phyloP scores from a whole-genome alignment of 805 yeast species.

The Teunomyces stri region DNA sequence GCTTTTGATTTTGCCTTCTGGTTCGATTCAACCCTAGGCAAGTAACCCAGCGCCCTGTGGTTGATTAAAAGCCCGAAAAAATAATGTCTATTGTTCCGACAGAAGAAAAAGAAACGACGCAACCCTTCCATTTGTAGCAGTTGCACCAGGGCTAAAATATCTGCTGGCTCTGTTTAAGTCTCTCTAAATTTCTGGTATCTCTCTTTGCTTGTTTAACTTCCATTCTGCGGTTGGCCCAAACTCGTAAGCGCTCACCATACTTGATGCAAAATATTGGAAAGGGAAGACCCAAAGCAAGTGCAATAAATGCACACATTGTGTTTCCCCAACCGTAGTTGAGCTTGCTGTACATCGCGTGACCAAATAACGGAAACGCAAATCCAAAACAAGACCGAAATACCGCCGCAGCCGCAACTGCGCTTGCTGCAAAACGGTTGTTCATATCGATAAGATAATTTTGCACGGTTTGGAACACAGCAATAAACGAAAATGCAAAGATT shows the following conservation, averaged over 20 bases:
- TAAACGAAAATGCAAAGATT: slow-evolving; percentile 35
- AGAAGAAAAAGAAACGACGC: background rate
- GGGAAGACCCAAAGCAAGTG: slow-evolving; percentile 34
- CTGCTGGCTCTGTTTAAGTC: slow-evolving; percentile 5
- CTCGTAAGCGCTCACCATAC: slow-evolving; percentile 35
- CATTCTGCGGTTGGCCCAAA: slow-evolving; percentile 31
- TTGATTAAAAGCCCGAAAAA: no score
- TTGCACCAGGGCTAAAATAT: background rate
- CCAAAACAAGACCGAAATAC: slow-evolving; percentile 39
- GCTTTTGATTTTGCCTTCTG: no score
- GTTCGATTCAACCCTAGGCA: no score
- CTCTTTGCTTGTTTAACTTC: slow-evolving; percentile 21
- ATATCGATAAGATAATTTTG: slow-evolving; percentile 40
- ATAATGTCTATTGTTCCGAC: background rate
- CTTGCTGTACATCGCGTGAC: slow-evolving; percentile 31
- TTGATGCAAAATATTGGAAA: slow-evolving; percentile 36
- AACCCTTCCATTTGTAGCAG: background rate
- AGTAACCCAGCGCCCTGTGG: no score
- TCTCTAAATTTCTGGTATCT: slow-evolving; percentile 19
- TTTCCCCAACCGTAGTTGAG: slow-evolving; percentile 42
- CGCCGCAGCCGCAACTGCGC: slow-evolving; percentile 43
- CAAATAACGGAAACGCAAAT: slow-evolving; percentile 38
- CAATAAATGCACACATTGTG: slow-evolving; percentile 37
- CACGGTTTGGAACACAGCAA: slow-evolving; percentile 36
- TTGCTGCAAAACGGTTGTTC: slow-evolving; percentile 38